Evolutionary conservation across 345 rosid species (phyloP), one percentile per base, ranked within the genome.

Genomic region (Dimocarpus longan): DNA sequence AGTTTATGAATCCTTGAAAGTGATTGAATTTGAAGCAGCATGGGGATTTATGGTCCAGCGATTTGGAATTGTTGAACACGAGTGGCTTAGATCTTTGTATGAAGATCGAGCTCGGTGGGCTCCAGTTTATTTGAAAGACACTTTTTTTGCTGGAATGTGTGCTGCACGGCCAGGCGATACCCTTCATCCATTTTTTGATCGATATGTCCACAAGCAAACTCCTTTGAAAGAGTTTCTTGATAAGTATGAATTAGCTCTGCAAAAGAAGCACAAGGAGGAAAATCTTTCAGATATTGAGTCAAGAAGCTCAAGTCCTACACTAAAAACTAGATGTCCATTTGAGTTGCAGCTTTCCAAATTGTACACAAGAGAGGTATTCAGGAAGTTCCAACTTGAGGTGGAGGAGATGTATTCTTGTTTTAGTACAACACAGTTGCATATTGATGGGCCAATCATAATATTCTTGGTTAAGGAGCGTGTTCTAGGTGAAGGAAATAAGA

Each of bases 151-250:
- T 24, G 98, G 98, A 24, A 75, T 90, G 60, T 78, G 86, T 48
- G 77, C 88, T 78, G 80, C 88, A 54, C 88, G 85, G 74, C 91
- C 84, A 2, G 90, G 91, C 37, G 95, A 91, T 80, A 74, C 74
- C 10, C 24, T 88, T 5, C 83, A 52, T 71, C 88, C 90, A 6
- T 92, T 91, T 84, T 92, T 93, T 32, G 91, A 92, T 42, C 89
- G 84, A 81, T 92, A 87, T 8, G 76, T 93, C 76, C 97, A 91
- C 57, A 91, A 88, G 48, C 94, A 92, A 72, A 95, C 98, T 22
- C 91, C 97, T 40, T 73, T 95, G 83, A 95, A 91, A 80, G 98
- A 95, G 86, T 95, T 95, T 86, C 92, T 95, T 7, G 98, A 93
- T 72, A 90, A 91, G 86, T 92, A 91, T 39, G 98, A 91, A 80